Evolutionary conservation across 2,329 filamentous ascomycete species (phyloP), one percentile per base, ranked within the genome.

Genomic region (Paraphaeosphaeria minitans): DNA sequence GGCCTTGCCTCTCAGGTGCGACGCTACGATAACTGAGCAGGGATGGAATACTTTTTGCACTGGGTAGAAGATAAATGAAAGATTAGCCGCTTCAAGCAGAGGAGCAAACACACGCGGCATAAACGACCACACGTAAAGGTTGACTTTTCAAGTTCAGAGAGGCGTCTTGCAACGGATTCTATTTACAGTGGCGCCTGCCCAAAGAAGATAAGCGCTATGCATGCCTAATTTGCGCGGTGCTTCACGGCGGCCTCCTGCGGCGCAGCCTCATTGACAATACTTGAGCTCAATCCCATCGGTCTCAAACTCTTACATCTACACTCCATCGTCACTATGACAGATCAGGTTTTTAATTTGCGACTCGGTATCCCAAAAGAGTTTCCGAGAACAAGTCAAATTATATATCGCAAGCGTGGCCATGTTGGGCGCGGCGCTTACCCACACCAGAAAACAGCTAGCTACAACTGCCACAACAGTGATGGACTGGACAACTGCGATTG

Each of bases 401-500:
- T 19, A 21, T 13, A 19, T 41, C 13, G 21, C 35, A n/a, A 22
- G 22, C 35, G 14, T 8, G 27, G 9, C 31, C 13, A 14, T 31
- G 12, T 35, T 4, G 19, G 22, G 24, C 31, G 37, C 37, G 31
- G 35, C 35, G 14, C 35, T 53, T 21, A 42, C 19, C 8, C 19
- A 52, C 8, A 6, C 13, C 21, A 19, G 37, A 43, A 33, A 35
- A 16, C 14, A 31, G 14, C 33, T 12, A 27, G 16, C 8, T 31
- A 39, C 19, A 12, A n/a, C 46, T 55, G 45, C 43, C 33, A 48
- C 37, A 21, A 55, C 19, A 55, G 53, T 5, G 37, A 48, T 49
- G 53, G 53, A 8, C 22, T 55, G 14, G 21, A 39, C 19, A 35
- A 55, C 16, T 55, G 53, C 39, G 33, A 55, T 21, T 55, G 53